These are phyloP conservation scores for Nectriaceae sp. DNA, from an alignment of 2,329 filamentous ascomycete genomes.

Conservation along the genomic window DNA sequence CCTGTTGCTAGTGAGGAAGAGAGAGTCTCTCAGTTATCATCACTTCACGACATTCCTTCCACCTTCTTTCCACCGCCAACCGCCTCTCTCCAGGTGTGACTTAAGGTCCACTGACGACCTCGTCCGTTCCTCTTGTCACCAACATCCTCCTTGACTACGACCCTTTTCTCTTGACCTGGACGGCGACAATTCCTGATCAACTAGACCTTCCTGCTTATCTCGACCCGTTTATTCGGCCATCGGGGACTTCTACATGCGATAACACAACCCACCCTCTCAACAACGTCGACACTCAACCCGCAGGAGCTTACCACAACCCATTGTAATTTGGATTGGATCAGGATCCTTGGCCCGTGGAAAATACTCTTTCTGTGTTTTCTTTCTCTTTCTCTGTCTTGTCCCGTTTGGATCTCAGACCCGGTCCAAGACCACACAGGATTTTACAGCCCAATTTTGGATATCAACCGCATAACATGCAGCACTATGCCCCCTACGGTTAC, in stretches of 20 bases:
- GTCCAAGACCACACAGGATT: slow-evolving; percentile 24
- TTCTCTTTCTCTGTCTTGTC: slow-evolving; percentile 23
- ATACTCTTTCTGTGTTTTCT: slow-evolving; percentile 24
- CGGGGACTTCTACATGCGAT: slow-evolving; percentile 29
- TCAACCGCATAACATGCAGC: slow-evolving; percentile 56
- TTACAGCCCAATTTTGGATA: slow-evolving; percentile 27
- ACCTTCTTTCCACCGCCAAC: slow-evolving; percentile 23
- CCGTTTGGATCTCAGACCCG: slow-evolving; percentile 26
- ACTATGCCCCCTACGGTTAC: slow-evolving; percentile 58
- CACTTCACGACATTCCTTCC: slow-evolving; percentile 43
- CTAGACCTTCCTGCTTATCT: slow-evolving; percentile 24
- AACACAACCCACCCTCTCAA: slow-evolving; percentile 14
- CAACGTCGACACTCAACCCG: slow-evolving; percentile 18
- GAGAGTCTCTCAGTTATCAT: slow-evolving; percentile 20
- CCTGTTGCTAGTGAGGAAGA: no score
- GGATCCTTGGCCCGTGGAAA: slow-evolving; percentile 29
- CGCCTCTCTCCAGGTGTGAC: slow-evolving; percentile 23
- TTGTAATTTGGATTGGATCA: slow-evolving; percentile 27
- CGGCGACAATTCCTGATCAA: slow-evolving; percentile 16
- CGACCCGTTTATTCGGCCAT: slow-evolving; percentile 56
- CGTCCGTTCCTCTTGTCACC: slow-evolving; percentile 12
- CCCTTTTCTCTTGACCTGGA: slow-evolving; percentile 13
- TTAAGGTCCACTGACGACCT: slow-evolving; percentile 26
- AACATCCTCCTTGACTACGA: slow-evolving; percentile 18
- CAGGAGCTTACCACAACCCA: slow-evolving; percentile 24